A percentile compares a stretch with the other conserved stretches of the same genome.
Evolutionary conservation across 139 green algal genomes (phyloP).

Genomic region (Chlamydomonas incerta): DNA sequence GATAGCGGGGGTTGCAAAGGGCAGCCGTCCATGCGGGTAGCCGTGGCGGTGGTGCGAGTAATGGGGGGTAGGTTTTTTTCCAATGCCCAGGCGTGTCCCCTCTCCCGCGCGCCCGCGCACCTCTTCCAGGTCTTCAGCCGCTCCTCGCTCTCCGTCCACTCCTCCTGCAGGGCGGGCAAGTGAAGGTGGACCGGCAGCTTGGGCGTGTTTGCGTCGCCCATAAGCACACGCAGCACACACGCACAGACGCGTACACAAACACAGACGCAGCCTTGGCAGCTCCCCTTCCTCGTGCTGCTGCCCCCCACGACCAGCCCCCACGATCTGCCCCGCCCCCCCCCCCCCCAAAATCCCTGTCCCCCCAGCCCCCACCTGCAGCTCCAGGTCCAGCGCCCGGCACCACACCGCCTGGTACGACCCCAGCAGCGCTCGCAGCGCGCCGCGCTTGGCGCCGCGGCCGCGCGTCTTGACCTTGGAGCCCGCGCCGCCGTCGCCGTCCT

Average conservation of each 20-base stretch:
- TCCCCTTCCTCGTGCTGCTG: background rate
- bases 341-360: background rate
- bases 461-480: background rate
- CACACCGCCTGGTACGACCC: slow-evolving; percentile 47
- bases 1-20: too few relatives aligned
- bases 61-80: too few relatives aligned
- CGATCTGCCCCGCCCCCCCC: background rate
- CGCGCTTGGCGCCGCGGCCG: slow-evolving; percentile 49
- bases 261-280: too few relatives aligned
- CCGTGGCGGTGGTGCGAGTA: too few relatives aligned
- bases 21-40: too few relatives aligned
- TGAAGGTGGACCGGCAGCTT: too few relatives aligned
- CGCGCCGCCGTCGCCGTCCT: background rate
- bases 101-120: background rate
- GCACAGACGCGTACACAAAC: too few relatives aligned
- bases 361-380: slow-evolving; percentile 53
- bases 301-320: background rate
- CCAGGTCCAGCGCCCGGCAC: slow-evolving; percentile 51
- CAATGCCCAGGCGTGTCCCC: too few relatives aligned
- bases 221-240: too few relatives aligned
- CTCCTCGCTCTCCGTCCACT: slow-evolving; percentile 54
- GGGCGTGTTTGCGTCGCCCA: too few relatives aligned
- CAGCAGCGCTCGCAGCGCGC: slow-evolving; percentile 40
- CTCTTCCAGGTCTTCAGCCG: slow-evolving; percentile 47
- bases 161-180: too few relatives aligned